Base-by-base conservation (phyloP, 371 early-diverging fungal species). In the Dichotomocladium elegans region DNA sequence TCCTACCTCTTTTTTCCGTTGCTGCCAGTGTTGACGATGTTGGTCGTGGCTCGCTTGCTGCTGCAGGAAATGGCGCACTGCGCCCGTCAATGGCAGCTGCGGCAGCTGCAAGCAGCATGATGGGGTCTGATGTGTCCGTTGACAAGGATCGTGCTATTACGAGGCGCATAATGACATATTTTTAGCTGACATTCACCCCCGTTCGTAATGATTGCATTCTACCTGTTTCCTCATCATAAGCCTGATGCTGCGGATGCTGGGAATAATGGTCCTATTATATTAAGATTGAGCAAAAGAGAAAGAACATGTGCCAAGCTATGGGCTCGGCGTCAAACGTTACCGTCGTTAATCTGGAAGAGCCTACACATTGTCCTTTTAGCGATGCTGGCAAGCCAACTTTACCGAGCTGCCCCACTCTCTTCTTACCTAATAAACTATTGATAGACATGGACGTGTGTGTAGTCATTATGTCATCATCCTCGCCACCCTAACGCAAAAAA, bases 41-140 rank as follows among this genome's bases (percentile, higher is more conserved):
- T n/a, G n/a, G n/a, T n/a, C n/a, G 25, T 30, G 19, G 30, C 21
- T 54, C 10, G 26, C 1, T 31, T 22, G 49, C 6, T 49, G 33
- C 49, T 24, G 26, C 24, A 8, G 17, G 10, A 21, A 22, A 15
- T 19, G 21, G 4, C 21, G 26, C 49, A 22, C 29, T 26, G 22
- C 66, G 62, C 12, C 58, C 56, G 46, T 68, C 47, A 12, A 74
- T 58, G 9, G 64, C 69, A 41, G 66, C 62, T n/a, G 75, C 75
- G 26, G 75, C 75, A n/a, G 71, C 75, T 50, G 71, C 67, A 6
- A 74, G 44, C 41, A 74, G 57, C 58, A 68, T 61, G 22, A 74
- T 70, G 26, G 75, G 75, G 59, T 74, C 75, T 26, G 64, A 57
- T n/a, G 37, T 41, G 19, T 41, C 26, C 9, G 46, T 25, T 29